These are phyloP conservation scores for Starmerella vitae DNA, from an alignment of 805 yeast genomes.

Conservation along the genomic window DNA sequence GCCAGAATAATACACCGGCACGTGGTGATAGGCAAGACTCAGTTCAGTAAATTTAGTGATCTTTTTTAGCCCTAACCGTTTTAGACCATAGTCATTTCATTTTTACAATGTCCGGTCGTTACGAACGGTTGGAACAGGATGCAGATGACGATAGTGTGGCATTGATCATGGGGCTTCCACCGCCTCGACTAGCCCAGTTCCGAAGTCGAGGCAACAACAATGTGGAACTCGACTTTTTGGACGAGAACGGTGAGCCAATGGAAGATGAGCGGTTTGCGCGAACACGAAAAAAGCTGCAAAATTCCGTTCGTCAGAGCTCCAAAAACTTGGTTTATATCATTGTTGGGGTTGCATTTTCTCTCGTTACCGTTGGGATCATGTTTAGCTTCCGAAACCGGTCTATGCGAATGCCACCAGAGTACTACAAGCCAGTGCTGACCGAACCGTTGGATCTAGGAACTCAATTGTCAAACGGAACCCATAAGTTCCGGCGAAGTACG, in stretches of 20 bases:
- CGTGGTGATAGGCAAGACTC: too few species aligned
- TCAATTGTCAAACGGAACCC: slow-evolving; percentile 44
- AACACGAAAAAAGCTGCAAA: slow-evolving; percentile 1
- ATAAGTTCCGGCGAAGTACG: slow-evolving; percentile 63
- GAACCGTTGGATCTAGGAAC: slow-evolving; percentile 8
- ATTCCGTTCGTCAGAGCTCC: neutral
- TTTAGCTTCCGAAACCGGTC: slow-evolving; percentile 1
- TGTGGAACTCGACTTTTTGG: slow-evolving; percentile 18
- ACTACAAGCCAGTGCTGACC: slow-evolving; percentile 3
- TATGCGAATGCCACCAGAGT: neutral
- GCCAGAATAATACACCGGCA: too few species aligned
- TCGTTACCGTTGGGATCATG: slow-evolving; percentile 7
- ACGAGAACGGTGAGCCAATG: slow-evolving; percentile 13
- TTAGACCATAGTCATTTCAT: too few species aligned
- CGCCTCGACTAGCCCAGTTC: slow-evolving; percentile 12
- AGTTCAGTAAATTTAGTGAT: too few species aligned
- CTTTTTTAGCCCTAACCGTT: too few species aligned
- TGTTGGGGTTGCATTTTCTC: slow-evolving; percentile 4
- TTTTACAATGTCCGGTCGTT: neutral
- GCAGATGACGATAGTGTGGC: slow-evolving; percentile 20
- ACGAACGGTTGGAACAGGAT: slow-evolving; percentile 7
- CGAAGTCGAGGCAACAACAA: slow-evolving; percentile 15
- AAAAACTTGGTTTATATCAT: slow-evolving; percentile 6
- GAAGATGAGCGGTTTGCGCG: neutral
- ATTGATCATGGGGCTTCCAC: slow-evolving; percentile 14